These are phyloP conservation scores for Pythium volutum DNA, from an alignment of 352 stramenopile genomes.

Conservation along the genomic window DNA sequence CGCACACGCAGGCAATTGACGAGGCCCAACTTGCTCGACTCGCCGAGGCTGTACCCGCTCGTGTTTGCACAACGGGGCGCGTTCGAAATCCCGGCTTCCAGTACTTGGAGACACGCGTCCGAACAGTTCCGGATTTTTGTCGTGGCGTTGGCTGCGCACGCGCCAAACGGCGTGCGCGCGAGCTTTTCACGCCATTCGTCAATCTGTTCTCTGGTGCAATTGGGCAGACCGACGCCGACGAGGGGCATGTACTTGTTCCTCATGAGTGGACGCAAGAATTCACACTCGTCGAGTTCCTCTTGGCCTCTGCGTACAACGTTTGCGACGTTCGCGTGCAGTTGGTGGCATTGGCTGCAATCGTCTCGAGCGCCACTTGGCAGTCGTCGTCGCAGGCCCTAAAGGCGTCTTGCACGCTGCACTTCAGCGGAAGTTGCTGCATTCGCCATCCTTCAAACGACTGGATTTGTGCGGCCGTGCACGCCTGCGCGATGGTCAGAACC, in stretches of 20 bases:
- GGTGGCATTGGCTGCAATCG: neutral
- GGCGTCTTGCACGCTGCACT: neutral
- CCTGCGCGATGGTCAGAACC: neutral
- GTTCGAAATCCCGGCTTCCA: neutral
- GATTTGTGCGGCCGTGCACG: neutral
- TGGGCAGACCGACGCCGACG: neutral
- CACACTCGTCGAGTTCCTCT: neutral
- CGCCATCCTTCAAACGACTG: neutral
- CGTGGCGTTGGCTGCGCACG: neutral
- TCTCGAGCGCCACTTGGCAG: no score
- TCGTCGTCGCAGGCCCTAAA: neutral
- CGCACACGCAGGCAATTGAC: neutral
- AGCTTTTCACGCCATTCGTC: neutral
- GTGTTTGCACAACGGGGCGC: neutral
- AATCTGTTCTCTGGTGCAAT: neutral
- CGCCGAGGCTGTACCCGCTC: neutral
- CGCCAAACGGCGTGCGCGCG: neutral
- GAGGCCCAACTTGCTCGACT: neutral
- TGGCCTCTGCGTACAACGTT: neutral
- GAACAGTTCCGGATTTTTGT: neutral
- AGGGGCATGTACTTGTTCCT: no score
- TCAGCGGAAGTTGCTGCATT: neutral
- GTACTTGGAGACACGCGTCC: neutral
- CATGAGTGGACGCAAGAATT: neutral
- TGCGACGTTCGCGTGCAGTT: neutral